Conservation (phyloP, 768 basidiomycete species). For the Tricholoma saponaceum region DNA sequence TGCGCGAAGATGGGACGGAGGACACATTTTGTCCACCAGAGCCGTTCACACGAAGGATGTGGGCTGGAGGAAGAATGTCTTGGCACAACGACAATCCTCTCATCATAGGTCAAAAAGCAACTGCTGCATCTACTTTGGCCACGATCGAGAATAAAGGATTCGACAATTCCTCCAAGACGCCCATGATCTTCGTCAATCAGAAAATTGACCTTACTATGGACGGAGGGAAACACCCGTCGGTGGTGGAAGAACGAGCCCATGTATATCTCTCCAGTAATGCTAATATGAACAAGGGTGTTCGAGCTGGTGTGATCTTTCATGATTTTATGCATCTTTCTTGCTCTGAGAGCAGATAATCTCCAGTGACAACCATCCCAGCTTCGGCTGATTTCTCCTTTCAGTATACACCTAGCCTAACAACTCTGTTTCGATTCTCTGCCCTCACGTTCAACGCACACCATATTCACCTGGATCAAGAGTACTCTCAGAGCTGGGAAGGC, state of each 20-base stretch:
- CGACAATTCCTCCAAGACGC: conserved; percentile 41
- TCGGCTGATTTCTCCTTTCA: conserved; percentile 56
- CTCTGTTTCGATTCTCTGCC: conserved; percentile 83
- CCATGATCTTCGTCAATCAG: conserved; percentile 77
- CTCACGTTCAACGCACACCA: conserved; percentile 83
- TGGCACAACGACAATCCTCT: conserved; percentile 53
- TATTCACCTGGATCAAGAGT: conserved; percentile 79
- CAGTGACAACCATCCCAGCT: conserved; percentile 49
- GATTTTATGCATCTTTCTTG: background rate
- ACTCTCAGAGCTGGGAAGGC: conserved; percentile 62
- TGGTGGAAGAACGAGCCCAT: conserved; percentile 64
- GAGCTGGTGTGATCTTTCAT: conserved; percentile 37
- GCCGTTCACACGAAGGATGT: conserved; percentile 78
- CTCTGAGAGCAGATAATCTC: conserved; percentile 2
- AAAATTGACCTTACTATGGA: conserved; percentile 45
- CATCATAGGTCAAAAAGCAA: conserved; percentile 49
- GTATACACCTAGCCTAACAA: conserved; percentile 64
- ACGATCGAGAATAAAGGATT: conserved; percentile 64
- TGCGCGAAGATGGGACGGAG: conserved; percentile 72
- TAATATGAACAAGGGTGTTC: conserved; percentile 25
- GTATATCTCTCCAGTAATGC: conserved; percentile 48
- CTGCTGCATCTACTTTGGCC: conserved; percentile 42
- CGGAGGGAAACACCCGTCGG: conserved; percentile 40
- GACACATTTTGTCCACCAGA: conserved; percentile 66
- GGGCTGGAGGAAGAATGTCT: conserved; percentile 67